Conservation (phyloP, 1,284 basidiomycete genomes). For the Trametes polyzona region DNA sequence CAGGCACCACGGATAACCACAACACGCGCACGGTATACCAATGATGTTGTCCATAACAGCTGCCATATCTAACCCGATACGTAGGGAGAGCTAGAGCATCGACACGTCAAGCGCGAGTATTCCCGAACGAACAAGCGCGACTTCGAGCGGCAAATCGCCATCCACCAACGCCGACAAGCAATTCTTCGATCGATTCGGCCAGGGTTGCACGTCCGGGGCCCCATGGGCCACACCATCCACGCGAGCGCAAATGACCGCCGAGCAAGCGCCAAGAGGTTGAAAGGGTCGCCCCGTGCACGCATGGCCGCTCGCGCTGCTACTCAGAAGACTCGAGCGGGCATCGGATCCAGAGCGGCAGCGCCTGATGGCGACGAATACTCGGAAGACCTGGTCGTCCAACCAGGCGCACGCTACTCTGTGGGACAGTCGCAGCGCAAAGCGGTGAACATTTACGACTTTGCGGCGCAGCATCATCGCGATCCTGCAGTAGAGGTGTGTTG, state of each 20-base stretch:
- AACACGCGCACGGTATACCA: conserved; percentile 36
- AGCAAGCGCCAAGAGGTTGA: no score
- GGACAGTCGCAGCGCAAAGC: neutral
- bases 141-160: conserved; percentile 32
- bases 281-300: no score
- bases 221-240: no score
- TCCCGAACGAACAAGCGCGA: conserved; percentile 35
- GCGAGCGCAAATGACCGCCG: no score
- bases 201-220: neutral
- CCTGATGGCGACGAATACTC: no score
- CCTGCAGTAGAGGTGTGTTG: neutral
- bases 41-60: neutral
- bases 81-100: conserved; percentile 39
- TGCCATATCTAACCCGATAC: neutral
- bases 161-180: conserved; percentile 10
- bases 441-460: neutral
- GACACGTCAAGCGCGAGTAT: conserved; percentile 37
- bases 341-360: no score
- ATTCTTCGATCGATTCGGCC: neutral
- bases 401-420: neutral
- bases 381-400: neutral
- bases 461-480: neutral
- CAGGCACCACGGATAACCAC: conserved; percentile 41
- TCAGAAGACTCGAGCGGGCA: no score
- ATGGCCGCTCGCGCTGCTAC: no score